Percentiles rank a stretch among this genome's conserved stretches.
Conservation (phyloP, 2,329 filamentous ascomycete genomes). For the Dothideomycetidae sp. region DNA sequence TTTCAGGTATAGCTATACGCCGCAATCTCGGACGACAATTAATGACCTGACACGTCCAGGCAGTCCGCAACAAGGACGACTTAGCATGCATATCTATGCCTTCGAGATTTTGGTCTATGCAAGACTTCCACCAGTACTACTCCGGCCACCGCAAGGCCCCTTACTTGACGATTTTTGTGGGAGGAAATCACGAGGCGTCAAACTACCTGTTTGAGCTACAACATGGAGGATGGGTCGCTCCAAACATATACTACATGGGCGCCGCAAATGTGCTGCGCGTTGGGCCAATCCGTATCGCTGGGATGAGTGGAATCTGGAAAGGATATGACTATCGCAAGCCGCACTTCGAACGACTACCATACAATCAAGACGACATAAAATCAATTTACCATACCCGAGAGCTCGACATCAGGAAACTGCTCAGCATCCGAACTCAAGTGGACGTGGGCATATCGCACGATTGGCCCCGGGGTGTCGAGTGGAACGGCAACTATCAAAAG, state of each 20-base stretch:
- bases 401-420: conserved; percentile 75
- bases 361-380: conserved; percentile 59
- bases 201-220: conserved; percentile 84
- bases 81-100: conserved; percentile 83
- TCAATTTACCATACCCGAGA: conserved; percentile 84
- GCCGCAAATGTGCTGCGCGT: conserved; percentile 77
- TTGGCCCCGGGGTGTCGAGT: conserved; percentile 79
- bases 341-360: conserved; percentile 77
- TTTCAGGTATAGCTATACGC: conserved; percentile 52
- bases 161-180: conserved; percentile 82
- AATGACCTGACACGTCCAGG: conserved; percentile 32
- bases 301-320: conserved; percentile 91
- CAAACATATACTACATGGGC: conserved; percentile 94
- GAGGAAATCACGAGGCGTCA: conserved; percentile 89
- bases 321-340: conserved; percentile 70
- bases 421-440: conserved; percentile 72
- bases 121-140: conserved; percentile 93
- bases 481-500: conserved; percentile 51
- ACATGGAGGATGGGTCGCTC: conserved; percentile 93
- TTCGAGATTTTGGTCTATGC: conserved; percentile 70
- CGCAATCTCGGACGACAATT: conserved; percentile 8
- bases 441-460: conserved; percentile 90
- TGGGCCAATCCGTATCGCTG: conserved; percentile 75
- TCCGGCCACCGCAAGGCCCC: conserved; percentile 62
- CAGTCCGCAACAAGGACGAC: conserved; percentile 77